Evolutionary conservation across 768 basidiomycete species (phyloP).

Genomic region (Termitomyces sp.): DNA sequence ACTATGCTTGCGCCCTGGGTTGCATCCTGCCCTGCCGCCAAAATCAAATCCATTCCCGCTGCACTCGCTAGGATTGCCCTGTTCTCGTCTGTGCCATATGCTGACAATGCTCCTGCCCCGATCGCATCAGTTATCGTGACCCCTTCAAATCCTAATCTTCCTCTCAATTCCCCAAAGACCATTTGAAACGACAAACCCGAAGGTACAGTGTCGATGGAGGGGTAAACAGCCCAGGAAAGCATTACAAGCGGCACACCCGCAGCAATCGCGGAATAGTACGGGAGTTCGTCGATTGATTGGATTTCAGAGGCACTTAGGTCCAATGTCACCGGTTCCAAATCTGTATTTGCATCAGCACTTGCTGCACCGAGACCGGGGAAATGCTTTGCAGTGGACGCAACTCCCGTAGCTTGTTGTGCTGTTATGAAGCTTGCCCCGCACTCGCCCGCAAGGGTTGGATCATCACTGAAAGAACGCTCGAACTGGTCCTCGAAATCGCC

Average conservation of each 20-base stretch:
- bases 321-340: slow-evolving; percentile 7
- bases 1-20: slow-evolving; percentile 8
- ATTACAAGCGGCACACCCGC: slow-evolving; percentile 12
- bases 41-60: slow-evolving; percentile 12
- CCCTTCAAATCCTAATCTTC: slow-evolving; percentile 9
- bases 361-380: slow-evolving; percentile 15
- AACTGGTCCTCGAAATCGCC: slow-evolving; percentile 12
- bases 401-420: slow-evolving; percentile 9
- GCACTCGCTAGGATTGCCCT: slow-evolving; percentile 11
- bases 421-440: slow-evolving; percentile 10
- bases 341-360: slow-evolving; percentile 3
- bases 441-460: slow-evolving; percentile 1
- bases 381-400: slow-evolving; percentile 11
- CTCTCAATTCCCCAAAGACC: slow-evolving; percentile 9
- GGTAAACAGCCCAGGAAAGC: slow-evolving; percentile 13
- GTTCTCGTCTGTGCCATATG: slow-evolving; percentile 4
- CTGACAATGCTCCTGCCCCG: slow-evolving; percentile 6
- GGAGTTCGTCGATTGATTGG: slow-evolving; percentile 10
- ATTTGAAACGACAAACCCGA: slow-evolving; percentile 8
- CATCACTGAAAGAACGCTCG: slow-evolving; percentile 12
- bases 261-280: slow-evolving; percentile 8
- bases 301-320: slow-evolving; percentile 5
- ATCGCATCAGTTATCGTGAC: slow-evolving; percentile 13
- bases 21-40: slow-evolving; percentile 2
- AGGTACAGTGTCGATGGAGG: slow-evolving; percentile 9